phyloP scores from a whole-genome alignment of 768 basidiomycete species.

The Boletus tylopilopsis region DNA sequence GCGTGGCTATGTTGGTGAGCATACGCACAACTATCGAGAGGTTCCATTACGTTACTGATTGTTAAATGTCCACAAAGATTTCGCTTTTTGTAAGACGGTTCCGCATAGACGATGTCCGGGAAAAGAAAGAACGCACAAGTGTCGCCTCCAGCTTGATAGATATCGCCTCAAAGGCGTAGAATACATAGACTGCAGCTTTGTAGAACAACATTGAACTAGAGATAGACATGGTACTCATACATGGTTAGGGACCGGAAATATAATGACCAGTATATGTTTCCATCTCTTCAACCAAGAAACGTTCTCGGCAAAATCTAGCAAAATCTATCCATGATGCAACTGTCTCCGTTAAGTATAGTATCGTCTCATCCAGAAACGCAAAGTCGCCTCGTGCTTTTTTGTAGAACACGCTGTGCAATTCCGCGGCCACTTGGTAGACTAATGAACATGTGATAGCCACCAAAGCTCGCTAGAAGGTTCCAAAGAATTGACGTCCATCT shows the following conservation, averaged over 20 bases:
- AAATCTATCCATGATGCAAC: not conserved
- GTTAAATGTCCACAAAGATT: conserved; percentile 15
- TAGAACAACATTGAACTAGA: conserved; percentile 17
- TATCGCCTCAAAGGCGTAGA: conserved; percentile 16
- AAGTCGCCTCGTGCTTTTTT: conserved; percentile 13
- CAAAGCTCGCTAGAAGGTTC: conserved; percentile 14
- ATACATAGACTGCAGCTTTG: not conserved
- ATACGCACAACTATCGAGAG: not conserved
- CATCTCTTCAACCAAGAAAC: not conserved
- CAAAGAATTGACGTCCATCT: conserved; percentile 4
- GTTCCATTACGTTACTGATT: conserved; percentile 7
- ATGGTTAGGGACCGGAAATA: not conserved
- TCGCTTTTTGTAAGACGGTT: conserved; percentile 29
- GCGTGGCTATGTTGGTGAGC: conserved; percentile 59
- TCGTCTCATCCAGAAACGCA: conserved; percentile 8
- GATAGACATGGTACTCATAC: not conserved
- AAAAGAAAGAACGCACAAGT: conserved; percentile 14
- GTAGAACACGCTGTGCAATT: conserved; percentile 16
- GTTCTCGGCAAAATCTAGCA: not conserved
- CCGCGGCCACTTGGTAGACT: conserved; percentile 19
- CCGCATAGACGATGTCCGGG: conserved; percentile 21
- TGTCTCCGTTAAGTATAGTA: not conserved
- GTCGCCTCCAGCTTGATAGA: conserved; percentile 6
- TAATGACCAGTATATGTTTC: not conserved
- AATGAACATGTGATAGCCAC: conserved; percentile 13